Evolutionary conservation across 768 basidiomycete genomes (phyloP), one percentile per base, ranked within the genome.

Genomic region (Rhodotorula diobovata): DNA sequence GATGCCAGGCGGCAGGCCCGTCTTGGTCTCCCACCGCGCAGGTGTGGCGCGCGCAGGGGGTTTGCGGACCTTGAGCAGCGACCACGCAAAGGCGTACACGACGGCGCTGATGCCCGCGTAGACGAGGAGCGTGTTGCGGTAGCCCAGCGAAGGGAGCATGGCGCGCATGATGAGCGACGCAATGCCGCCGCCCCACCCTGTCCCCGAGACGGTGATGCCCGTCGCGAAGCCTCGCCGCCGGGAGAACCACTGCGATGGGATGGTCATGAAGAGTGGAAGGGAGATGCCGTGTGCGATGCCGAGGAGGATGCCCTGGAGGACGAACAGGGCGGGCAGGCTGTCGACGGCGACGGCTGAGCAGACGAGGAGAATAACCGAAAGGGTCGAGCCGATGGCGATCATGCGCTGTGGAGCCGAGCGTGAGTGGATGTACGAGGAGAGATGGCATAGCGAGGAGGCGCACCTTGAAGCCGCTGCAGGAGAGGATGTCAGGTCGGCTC

Each of bases 171-270:
- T 68, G 21, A 78, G 63, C 0, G 72, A 62, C 4, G 66, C 69
- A 21, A 76, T 61, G 2, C 73, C 79, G 1, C 79, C 79, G 51
- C 78, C 78, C 30, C 78, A 66, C 4, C 64, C 79, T 5, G 78
- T 76, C 1, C 79, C 79, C 18, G 70, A 70, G 5, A 79, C 76
- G 14, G 77, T 74, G 45, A 79, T 71, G 12, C 79, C 79, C 39
- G 75, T 78, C 0, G 78, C 78, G 0, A 79, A 34, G 0, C 79
- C 79, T 34, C 79, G 62, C 11, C 71, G 54, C 46, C 68, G 73
- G 56, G 72, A 75, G 70, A 80, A 80, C 77, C 77, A 80, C 23
- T 80, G 79, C 6, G 73, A 72, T 11, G 79, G 79, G 2, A 79
- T 63, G 0, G 76, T 76, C 77, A 80, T 78, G 77, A 79, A 80